Evolutionary conservation across 257 asterid species (phyloP).

Genomic region (Gentiana macrophylla): DNA sequence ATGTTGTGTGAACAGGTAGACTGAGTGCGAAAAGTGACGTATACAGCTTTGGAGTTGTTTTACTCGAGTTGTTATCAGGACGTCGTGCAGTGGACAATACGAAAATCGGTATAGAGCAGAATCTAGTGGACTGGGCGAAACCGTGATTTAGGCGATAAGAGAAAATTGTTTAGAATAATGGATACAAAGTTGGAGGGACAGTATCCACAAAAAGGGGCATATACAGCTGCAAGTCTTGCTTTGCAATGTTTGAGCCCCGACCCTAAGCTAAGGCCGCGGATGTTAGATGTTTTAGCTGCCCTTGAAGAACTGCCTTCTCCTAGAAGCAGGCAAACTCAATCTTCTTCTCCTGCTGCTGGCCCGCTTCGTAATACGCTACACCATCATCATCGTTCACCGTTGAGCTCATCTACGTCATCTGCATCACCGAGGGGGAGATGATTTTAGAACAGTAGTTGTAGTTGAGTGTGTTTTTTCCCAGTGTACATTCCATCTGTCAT

Average conservation of each 20-base stretch:
- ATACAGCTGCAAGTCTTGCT: slow-evolving; percentile 51
- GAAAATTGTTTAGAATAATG: slow-evolving; percentile 64
- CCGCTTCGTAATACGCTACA: slow-evolving; percentile 15
- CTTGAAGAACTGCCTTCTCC: slow-evolving; percentile 56
- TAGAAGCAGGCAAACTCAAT: slow-evolving; percentile 20
- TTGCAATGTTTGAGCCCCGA: slow-evolving; percentile 49
- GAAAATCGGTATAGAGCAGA: slow-evolving; percentile 50
- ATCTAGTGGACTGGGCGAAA: slow-evolving; percentile 76
- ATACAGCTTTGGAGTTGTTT: slow-evolving; percentile 80
- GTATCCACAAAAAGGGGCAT: slow-evolving; percentile 71
- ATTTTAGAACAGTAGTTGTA: slow-evolving; percentile 7
- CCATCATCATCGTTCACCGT: slow-evolving; percentile 31
- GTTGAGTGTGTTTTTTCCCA: slow-evolving; percentile 1
- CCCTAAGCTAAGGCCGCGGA: slow-evolving; percentile 57
- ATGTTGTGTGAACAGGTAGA: slow-evolving; percentile 35
- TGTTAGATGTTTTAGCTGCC: slow-evolving; percentile 49
- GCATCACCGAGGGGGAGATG: slow-evolving; percentile 38
- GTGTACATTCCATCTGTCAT: slow-evolving; percentile 15
- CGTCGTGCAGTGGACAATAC: slow-evolving; percentile 60
- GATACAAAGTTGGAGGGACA: slow-evolving; percentile 72
- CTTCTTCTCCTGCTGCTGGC: slow-evolving; percentile 13
- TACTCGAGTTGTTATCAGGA: slow-evolving; percentile 60
- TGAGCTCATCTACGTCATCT: slow-evolving; percentile 46
- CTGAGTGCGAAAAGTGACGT: slow-evolving; percentile 66
- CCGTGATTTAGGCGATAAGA: slow-evolving; percentile 59